Conservation (phyloP, 1,284 basidiomycete species). For the Heterobasidion irregulare region DNA sequence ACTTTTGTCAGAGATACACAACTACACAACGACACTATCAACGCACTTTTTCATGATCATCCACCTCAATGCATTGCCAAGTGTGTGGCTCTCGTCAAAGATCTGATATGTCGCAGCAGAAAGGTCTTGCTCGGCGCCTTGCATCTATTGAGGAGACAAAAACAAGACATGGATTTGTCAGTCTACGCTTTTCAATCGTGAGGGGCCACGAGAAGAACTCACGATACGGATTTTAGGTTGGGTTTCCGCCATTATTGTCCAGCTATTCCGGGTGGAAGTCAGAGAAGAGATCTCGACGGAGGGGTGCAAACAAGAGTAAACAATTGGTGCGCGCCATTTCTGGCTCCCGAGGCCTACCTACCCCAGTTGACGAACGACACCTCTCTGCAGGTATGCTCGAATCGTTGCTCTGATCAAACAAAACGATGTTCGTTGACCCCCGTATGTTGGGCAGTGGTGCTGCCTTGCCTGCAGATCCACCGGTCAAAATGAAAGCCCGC, state of each 20-base stretch:
- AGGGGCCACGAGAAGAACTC: not conserved
- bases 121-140: constrained; percentile 75
- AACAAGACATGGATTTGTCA: not conserved
- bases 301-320: not conserved
- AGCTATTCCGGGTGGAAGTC: not conserved
- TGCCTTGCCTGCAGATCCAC: too few species aligned
- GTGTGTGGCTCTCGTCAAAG: constrained; percentile 89
- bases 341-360: too few species aligned
- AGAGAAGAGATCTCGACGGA: not conserved
- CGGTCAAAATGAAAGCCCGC: too few species aligned
- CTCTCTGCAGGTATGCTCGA: not conserved
- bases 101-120: constrained; percentile 91
- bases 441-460: too few species aligned
- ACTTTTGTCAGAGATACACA: constrained; percentile 1
- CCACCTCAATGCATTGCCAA: constrained; percentile 92
- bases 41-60: constrained; percentile 99
- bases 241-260: constrained; percentile 7
- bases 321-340: not conserved
- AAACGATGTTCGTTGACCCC: too few species aligned
- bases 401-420: not conserved
- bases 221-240: constrained; percentile 10
- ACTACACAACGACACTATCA: constrained; percentile 6
- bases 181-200: not conserved
- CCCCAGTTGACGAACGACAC: not conserved
- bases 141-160: constrained; percentile 35